These are phyloP conservation scores for Cladosporium halotolerans DNA, from an alignment of 2,329 filamentous ascomycete species.

Conservation along the genomic window DNA sequence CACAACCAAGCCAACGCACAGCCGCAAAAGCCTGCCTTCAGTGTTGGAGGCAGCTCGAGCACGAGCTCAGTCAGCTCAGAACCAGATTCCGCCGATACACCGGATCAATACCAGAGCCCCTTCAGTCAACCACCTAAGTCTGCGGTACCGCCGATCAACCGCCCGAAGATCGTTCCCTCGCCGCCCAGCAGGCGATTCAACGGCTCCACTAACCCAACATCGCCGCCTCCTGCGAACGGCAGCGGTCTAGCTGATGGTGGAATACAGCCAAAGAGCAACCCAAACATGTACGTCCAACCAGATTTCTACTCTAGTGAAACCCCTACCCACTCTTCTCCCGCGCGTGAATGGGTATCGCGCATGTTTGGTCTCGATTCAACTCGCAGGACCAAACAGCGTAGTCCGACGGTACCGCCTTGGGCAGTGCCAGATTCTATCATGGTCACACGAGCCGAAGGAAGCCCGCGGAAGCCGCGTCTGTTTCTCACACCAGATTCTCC, in stretches of 20 bases:
- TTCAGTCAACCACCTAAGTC: background rate
- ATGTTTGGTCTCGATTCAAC: conserved; percentile 14
- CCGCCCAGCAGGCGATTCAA: conserved; percentile 26
- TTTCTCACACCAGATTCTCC: too few relatives aligned
- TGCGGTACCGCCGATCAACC: conserved; percentile 4
- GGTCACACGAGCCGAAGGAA: too few relatives aligned
- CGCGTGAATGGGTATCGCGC: conserved; percentile 7
- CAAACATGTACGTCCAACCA: conserved; percentile 28
- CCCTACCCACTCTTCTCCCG: conserved; percentile 2
- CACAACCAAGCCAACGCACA: background rate
- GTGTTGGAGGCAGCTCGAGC: conserved; percentile 8
- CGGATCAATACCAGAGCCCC: background rate
- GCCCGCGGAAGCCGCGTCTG: too few relatives aligned
- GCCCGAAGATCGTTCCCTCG: conserved; percentile 29
- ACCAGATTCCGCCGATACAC: background rate
- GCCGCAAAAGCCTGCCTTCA: conserved; percentile 3
- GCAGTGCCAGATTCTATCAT: conserved; percentile 23
- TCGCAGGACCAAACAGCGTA: conserved; percentile 8
- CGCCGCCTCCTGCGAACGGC: conserved; percentile 3
- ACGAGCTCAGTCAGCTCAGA: conserved; percentile 6
- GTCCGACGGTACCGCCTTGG: conserved; percentile 21
- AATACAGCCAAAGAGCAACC: conserved; percentile 25
- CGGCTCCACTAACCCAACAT: conserved; percentile 13
- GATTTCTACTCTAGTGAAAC: conserved; percentile 13
- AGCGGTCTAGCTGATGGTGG: conserved; percentile 18